Evolutionary conservation across 2,329 filamentous ascomycete species (phyloP).

Genomic region (Scedosporium dehoogii): DNA sequence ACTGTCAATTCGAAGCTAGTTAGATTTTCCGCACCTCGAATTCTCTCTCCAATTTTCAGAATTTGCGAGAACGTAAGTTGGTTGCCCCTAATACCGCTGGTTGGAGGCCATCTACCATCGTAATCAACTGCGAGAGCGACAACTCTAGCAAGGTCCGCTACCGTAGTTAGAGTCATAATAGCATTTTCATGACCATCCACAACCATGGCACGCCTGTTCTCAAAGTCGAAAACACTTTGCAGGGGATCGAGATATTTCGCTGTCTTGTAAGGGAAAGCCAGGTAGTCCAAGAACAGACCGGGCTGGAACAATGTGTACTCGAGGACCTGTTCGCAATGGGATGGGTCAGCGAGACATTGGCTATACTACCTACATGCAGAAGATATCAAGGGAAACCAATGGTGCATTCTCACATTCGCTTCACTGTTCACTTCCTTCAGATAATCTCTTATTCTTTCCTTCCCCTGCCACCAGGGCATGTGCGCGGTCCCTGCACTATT

Average conservation of each 20-base stretch:
- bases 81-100: conserved; percentile 30
- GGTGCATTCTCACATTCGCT: conserved; percentile 21
- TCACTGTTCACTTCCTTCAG: conserved; percentile 39
- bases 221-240: conserved; percentile 27
- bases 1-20: neutral
- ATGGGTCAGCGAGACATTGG: neutral
- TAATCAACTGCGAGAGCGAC: conserved; percentile 32
- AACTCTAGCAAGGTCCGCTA: conserved; percentile 29
- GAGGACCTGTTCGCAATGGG: conserved; percentile 27
- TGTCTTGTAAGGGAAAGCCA: conserved; percentile 37
- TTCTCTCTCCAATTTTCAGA: conserved; percentile 26
- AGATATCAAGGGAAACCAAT: no score
- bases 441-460: conserved; percentile 38
- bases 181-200: conserved; percentile 31
- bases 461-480: conserved; percentile 39
- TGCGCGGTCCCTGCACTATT: neutral
- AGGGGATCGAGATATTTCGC: conserved; percentile 31
- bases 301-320: conserved; percentile 49
- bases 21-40: conserved; percentile 25
- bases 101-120: conserved; percentile 29
- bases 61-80: conserved; percentile 24
- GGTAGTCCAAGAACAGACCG: conserved; percentile 44
- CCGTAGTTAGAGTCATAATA: conserved; percentile 32
- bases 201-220: conserved; percentile 29
- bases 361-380: neutral